Conservation (phyloP, 768 basidiomycete species). For the Stropharia rugosoannulata region DNA sequence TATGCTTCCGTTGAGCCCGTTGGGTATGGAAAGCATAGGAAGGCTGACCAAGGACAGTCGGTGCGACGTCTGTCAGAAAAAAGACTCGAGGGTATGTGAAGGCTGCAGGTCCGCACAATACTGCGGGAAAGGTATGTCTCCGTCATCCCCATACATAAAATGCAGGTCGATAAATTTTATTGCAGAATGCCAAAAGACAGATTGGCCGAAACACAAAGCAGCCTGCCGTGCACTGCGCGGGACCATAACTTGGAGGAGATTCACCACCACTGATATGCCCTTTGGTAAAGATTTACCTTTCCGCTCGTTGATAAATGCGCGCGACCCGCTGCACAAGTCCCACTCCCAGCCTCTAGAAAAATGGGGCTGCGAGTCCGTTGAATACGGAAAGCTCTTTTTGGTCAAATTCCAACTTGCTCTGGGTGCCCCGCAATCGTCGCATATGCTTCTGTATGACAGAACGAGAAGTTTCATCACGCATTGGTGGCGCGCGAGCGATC, state of each 20-base stretch:
- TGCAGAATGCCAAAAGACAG: slow-evolving; percentile 37
- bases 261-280: slow-evolving; percentile 13
- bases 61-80: slow-evolving; percentile 39
- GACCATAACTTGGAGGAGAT: slow-evolving; percentile 34
- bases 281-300: neutral
- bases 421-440: slow-evolving; percentile 8
- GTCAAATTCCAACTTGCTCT: slow-evolving; percentile 38
- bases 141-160: neutral
- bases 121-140: slow-evolving; percentile 32
- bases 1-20: slow-evolving; percentile 35
- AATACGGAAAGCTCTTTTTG: slow-evolving; percentile 32
- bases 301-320: slow-evolving; percentile 19
- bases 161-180: neutral
- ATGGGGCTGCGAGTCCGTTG: slow-evolving; percentile 29
- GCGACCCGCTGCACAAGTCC: slow-evolving; percentile 18
- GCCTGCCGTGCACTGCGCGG: slow-evolving; percentile 37
- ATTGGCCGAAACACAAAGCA: slow-evolving; percentile 39
- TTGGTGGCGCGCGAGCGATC: slow-evolving; percentile 17
- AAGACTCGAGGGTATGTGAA: slow-evolving; percentile 30
- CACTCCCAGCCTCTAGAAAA: slow-evolving; percentile 5
- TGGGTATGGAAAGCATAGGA: slow-evolving; percentile 35
- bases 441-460: slow-evolving; percentile 39
- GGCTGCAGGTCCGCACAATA: slow-evolving; percentile 35
- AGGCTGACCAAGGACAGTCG: slow-evolving; percentile 33
- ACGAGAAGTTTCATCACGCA: slow-evolving; percentile 34